These are phyloP conservation scores for Rosa persica DNA, from an alignment of 306 rosid genomes.

Conservation along the genomic window DNA sequence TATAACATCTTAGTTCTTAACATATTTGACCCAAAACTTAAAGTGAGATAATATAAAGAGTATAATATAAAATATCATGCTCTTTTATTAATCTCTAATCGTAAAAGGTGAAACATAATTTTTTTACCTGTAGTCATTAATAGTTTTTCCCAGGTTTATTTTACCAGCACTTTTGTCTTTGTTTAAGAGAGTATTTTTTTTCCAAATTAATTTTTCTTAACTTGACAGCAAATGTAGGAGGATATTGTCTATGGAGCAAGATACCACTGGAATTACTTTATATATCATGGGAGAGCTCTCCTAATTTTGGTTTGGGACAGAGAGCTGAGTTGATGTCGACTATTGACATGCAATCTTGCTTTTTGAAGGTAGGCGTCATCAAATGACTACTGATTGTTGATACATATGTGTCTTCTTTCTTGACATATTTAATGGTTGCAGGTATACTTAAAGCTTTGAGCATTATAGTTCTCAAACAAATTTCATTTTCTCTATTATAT, in stretches of 20 bases:
- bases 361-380: conserved; percentile 54
- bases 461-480: neutral
- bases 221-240: conserved; percentile 54
- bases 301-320: conserved; percentile 57
- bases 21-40: neutral
- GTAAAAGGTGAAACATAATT: neutral
- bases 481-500: neutral
- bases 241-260: conserved; percentile 61
- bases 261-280: conserved; percentile 61
- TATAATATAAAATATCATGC: neutral
- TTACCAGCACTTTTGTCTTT: neutral
- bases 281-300: conserved; percentile 52
- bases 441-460: conserved; percentile 13
- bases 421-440: conserved; percentile 22
- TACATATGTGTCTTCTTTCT: conserved; percentile 10
- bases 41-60: neutral
- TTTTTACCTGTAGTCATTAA: neutral
- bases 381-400: conserved; percentile 8
- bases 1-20: neutral
- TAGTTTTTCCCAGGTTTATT: neutral
- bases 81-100: neutral
- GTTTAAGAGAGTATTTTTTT: neutral
- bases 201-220: conserved; percentile 26
- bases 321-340: conserved; percentile 55
- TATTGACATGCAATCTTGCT: conserved; percentile 61